Evolutionary conservation across 768 basidiomycete genomes (phyloP).

Genomic region (Mycena alexandri): DNA sequence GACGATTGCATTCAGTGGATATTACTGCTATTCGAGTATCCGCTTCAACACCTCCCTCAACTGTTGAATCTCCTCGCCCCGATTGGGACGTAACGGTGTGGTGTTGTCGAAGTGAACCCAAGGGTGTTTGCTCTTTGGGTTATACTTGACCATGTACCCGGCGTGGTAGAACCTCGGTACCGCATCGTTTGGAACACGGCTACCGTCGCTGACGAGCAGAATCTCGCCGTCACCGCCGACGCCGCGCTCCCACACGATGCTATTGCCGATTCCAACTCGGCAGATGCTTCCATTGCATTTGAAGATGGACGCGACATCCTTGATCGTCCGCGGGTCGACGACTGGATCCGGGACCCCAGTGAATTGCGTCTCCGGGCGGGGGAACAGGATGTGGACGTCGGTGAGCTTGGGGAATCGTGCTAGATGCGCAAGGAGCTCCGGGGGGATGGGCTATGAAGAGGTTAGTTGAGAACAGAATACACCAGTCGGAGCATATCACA

Average conservation of each 20-base stretch:
- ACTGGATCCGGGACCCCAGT: slow-evolving; percentile 10
- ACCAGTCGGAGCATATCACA: too few relatives aligned
- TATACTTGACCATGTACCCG: slow-evolving; percentile 15
- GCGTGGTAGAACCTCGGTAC: slow-evolving; percentile 31
- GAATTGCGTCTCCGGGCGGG: slow-evolving; percentile 35
- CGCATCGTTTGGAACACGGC: neutral
- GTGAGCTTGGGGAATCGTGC: slow-evolving; percentile 36
- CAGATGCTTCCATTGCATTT: slow-evolving; percentile 28
- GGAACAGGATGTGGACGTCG: slow-evolving; percentile 41
- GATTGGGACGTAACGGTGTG: slow-evolving; percentile 18
- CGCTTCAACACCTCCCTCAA: slow-evolving; percentile 31
- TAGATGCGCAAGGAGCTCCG: slow-evolving; percentile 31
- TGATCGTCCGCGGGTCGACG: slow-evolving; percentile 25
- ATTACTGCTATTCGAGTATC: slow-evolving; percentile 11
- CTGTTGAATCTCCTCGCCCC: slow-evolving; percentile 27
- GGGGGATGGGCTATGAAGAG: slow-evolving; percentile 27
- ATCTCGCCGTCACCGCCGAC: neutral
- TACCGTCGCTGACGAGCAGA: slow-evolving; percentile 31
- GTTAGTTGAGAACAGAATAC: neutral
- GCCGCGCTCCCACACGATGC: slow-evolving; percentile 38
- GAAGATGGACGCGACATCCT: slow-evolving; percentile 38
- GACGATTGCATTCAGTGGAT: too few relatives aligned
- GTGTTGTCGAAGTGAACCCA: slow-evolving; percentile 4
- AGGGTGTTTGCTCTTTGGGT: neutral
- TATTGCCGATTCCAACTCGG: slow-evolving; percentile 37